These are phyloP conservation scores for Trichoderma gamsii DNA, from an alignment of 495 filamentous ascomycete genomes.

Conservation along the genomic window DNA sequence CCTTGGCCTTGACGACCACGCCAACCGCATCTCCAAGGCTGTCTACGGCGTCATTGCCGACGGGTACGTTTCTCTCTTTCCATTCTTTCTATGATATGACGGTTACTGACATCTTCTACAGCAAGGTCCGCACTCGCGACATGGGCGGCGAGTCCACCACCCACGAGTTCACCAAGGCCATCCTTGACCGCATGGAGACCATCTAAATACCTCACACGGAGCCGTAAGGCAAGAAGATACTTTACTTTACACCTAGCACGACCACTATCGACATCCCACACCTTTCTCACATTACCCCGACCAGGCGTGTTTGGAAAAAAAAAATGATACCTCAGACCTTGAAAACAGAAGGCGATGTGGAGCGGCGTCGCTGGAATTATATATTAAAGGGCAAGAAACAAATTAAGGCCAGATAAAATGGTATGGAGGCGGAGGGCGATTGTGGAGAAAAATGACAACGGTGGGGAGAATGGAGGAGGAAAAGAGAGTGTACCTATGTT, in stretches of 20 bases:
- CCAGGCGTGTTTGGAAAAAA: neutral
- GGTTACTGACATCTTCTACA: constrained; percentile 29
- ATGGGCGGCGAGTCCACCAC: constrained; percentile 89
- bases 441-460: neutral
- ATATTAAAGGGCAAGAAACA: neutral
- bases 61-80: constrained; percentile 56
- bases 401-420: neutral
- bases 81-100: neutral
- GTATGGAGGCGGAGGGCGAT: neutral
- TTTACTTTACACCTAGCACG: neutral
- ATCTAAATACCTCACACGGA: constrained; percentile 17
- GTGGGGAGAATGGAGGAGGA: neutral
- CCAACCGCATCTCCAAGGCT: constrained; percentile 94
- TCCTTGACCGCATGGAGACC: constrained; percentile 86
- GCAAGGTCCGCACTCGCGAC: constrained; percentile 79
- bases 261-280: neutral
- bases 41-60: constrained; percentile 94
- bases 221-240: neutral
- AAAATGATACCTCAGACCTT: constrained; percentile 10
- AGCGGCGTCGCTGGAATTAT: neutral
- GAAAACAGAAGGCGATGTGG: neutral
- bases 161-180: constrained; percentile 89
- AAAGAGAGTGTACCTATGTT: constrained; percentile 12
- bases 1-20: constrained; percentile 92
- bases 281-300: neutral